Percentiles rank a stretch among this genome's conserved stretches.
phyloP scores from a whole-genome alignment of 192 early-diverging fungal genomes.

The Haplosporangium gracile region DNA sequence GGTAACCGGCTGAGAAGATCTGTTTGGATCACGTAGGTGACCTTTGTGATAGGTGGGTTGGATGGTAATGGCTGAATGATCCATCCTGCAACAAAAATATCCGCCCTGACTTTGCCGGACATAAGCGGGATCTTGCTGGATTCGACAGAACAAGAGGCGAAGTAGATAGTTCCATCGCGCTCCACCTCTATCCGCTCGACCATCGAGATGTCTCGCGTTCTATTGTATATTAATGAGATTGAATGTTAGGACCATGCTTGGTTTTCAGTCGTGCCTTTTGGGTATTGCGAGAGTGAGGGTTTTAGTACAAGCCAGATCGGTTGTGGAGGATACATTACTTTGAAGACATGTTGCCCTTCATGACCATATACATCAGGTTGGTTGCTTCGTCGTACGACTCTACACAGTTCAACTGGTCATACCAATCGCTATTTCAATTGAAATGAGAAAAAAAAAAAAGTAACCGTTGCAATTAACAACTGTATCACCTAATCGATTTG shows the following conservation, averaged over 20 bases:
- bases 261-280: background rate
- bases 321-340: constrained; percentile 35
- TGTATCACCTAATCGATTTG: constrained; percentile 1
- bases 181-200: constrained; percentile 62
- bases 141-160: constrained; percentile 63
- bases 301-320: background rate
- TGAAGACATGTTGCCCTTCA: constrained; percentile 51
- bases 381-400: constrained; percentile 52
- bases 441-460: constrained; percentile 14
- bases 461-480: background rate
- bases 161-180: constrained; percentile 63
- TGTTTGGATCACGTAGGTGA: constrained; percentile 69
- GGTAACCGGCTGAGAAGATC: constrained; percentile 67
- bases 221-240: background rate
- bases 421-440: constrained; percentile 43
- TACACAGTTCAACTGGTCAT: constrained; percentile 46
- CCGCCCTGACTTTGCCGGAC: constrained; percentile 57
- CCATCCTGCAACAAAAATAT: constrained; percentile 68
- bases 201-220: constrained; percentile 48
- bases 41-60: constrained; percentile 62
- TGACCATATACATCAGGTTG: constrained; percentile 53
- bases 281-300: too few relatives aligned
- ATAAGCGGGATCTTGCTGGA: constrained; percentile 60
- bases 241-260: background rate
- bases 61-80: constrained; percentile 64